Evolutionary conservation across 495 filamentous ascomycete species (phyloP).

Genomic region (Rhypophila decipiens): DNA sequence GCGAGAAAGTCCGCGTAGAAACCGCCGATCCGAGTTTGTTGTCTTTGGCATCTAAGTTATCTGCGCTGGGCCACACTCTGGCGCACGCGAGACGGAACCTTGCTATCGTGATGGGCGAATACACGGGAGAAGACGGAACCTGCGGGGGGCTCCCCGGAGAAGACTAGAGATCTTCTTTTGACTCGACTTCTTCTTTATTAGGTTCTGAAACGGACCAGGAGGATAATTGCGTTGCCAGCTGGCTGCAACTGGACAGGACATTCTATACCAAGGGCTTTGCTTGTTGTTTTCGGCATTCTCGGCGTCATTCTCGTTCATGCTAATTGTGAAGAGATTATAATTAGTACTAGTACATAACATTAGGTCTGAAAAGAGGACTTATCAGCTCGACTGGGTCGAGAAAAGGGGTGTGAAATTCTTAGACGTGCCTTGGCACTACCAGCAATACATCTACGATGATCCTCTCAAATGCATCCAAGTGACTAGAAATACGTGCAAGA

Average conservation of each 20-base stretch:
- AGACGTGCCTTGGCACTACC: no score
- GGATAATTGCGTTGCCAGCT: slow-evolving; percentile 2
- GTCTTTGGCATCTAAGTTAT: slow-evolving; percentile 81
- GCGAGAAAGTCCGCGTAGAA: slow-evolving; percentile 86
- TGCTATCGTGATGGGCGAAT: slow-evolving; percentile 74
- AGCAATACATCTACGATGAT: background rate
- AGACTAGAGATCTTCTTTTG: slow-evolving; percentile 22
- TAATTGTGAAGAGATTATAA: no score
- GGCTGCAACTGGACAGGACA: slow-evolving; percentile 20
- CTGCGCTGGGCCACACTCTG: slow-evolving; percentile 69
- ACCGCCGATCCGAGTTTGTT: slow-evolving; percentile 86
- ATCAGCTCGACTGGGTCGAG: background rate
- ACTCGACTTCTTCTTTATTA: no score
- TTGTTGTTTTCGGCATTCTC: slow-evolving; percentile 19
- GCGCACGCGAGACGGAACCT: slow-evolving; percentile 62
- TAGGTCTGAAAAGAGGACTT: no score
- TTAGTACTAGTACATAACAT: no score
- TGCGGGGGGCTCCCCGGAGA: no score
- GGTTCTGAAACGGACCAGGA: no score
- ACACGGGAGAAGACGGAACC: no score
- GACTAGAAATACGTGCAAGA: background rate
- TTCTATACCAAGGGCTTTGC: slow-evolving; percentile 18
- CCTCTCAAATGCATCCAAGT: background rate
- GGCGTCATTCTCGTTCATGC: no score
- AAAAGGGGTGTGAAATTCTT: background rate